Evolutionary conservation across 257 asterid genomes (phyloP), one percentile per base, ranked within the genome.

Genomic region (Capsicum chinense): DNA sequence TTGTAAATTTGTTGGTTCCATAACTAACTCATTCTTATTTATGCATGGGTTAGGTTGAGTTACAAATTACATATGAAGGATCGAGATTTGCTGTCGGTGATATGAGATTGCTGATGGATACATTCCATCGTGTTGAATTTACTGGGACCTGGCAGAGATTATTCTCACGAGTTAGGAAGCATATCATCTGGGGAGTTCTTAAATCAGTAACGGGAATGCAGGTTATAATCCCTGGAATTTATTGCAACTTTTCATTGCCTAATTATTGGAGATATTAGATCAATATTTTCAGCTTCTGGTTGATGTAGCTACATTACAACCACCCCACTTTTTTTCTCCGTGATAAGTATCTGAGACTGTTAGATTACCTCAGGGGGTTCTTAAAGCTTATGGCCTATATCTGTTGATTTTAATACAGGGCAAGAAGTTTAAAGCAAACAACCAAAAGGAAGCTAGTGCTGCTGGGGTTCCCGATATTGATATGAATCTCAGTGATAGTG

Each of bases 131-230:
- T 63, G 97, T 86, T 88, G 99, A 95, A 89, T 97, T 93, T 86
- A 92, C 97, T 86, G 99, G 99, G 82, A 97, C 99, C 68, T 97
- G 99, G 99, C 93, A 97, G 93, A 90, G 97, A 90, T 86, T 97
- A 86, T 97, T 97, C 90, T 97, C 99, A 57, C 97, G 98, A 81
- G 99, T 97, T 80, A 97, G 95, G 92, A 97, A 97, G 92, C 99
- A 97, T 88, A 93, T 97, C 63, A 97, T 97, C 47, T 97, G 99
- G 99, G 99, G 99, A 71, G 99, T 97, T 85, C 89, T 97, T 63
- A 97, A 97, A 91, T 97, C 99, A 80, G 99, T 97, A 89, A 97
- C 99, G 1, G 99, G 99, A 86, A 97, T 97, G 98, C 99, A 97
- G 99, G 99, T 93, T 89, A 85, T 64, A 62, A 73, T 71, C 8